A percentile compares a stretch with the other conserved stretches of the same genome.
Evolutionary conservation across 139 green algal genomes (phyloP).

Genomic region (Microglena sp.): DNA sequence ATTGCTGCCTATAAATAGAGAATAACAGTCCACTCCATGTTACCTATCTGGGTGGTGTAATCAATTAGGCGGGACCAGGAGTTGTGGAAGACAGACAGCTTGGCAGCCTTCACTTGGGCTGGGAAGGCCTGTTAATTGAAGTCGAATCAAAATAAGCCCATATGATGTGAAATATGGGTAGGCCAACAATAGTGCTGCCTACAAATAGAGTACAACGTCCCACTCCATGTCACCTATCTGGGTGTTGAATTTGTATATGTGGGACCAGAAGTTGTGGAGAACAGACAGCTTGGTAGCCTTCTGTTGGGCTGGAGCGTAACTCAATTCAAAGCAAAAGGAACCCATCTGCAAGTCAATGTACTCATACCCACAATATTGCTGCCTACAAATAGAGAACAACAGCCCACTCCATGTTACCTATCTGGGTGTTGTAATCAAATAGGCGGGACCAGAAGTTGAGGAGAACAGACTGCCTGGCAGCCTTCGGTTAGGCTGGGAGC

Average conservation of each 20-base stretch:
- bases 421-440: slow-evolving; percentile 47
- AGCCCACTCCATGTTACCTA: background rate
- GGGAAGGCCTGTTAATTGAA: too few relatives aligned
- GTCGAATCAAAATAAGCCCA: too few relatives aligned
- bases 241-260: slow-evolving; percentile 56
- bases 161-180: too few relatives aligned
- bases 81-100: slow-evolving; percentile 44
- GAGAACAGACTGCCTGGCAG: slow-evolving; percentile 26
- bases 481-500: slow-evolving; percentile 28
- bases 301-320: slow-evolving; percentile 35
- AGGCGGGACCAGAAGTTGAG: slow-evolving; percentile 61
- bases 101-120: slow-evolving; percentile 32
- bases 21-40: too few relatives aligned
- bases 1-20: too few relatives aligned
- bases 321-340: too few relatives aligned
- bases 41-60: too few relatives aligned
- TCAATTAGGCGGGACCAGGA: slow-evolving; percentile 54
- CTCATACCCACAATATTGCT: too few relatives aligned
- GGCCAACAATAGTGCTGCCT: too few relatives aligned
- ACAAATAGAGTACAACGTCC: too few relatives aligned
- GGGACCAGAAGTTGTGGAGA: slow-evolving; percentile 58
- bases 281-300: slow-evolving; percentile 22
- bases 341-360: too few relatives aligned
- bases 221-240: background rate
- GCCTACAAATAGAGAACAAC: background rate